A percentile compares a stretch with the other conserved stretches of the same genome.
Evolutionary conservation across 1,284 basidiomycete genomes (phyloP).

Genomic region (Austroboletus novae-zelandiae): DNA sequence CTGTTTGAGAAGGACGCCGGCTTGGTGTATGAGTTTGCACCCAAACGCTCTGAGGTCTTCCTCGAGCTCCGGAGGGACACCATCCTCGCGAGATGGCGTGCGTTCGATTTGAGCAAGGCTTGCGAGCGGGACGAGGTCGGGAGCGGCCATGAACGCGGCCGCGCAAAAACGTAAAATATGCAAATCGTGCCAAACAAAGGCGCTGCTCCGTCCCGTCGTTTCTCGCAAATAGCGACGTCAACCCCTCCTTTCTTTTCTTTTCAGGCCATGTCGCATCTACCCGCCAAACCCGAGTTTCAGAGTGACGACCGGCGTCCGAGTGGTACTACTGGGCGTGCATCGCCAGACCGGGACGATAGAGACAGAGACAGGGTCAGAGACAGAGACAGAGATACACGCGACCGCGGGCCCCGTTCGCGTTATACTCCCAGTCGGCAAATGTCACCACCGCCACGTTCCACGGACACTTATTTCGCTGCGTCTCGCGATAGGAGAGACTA

Average conservation of each 20-base stretch:
- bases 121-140: constrained; percentile 80
- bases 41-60: constrained; percentile 85
- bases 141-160: constrained; percentile 25
- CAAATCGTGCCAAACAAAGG: constrained; percentile 23
- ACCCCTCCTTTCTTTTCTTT: not conserved
- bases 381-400: constrained; percentile 22
- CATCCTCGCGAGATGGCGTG: constrained; percentile 82
- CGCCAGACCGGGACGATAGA: constrained; percentile 33
- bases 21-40: constrained; percentile 93
- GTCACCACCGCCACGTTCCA: constrained; percentile 19
- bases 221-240: too few species aligned
- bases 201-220: too few species aligned
- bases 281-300: constrained; percentile 33
- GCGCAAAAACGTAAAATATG: not conserved
- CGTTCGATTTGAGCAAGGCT: constrained; percentile 73
- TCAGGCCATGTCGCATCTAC: constrained; percentile 30
- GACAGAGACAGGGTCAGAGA: constrained; percentile 17
- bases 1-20: constrained; percentile 87
- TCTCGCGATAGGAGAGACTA: constrained; percentile 25
- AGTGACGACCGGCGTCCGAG: constrained; percentile 26
- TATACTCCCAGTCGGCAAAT: constrained; percentile 18
- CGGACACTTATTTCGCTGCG: constrained; percentile 15
- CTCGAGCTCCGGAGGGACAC: constrained; percentile 78
- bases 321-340: constrained; percentile 17
- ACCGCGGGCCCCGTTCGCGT: constrained; percentile 18